Conservation (phyloP, 371 early-diverging fungal genomes). For the Mortierella sp. region DNA sequence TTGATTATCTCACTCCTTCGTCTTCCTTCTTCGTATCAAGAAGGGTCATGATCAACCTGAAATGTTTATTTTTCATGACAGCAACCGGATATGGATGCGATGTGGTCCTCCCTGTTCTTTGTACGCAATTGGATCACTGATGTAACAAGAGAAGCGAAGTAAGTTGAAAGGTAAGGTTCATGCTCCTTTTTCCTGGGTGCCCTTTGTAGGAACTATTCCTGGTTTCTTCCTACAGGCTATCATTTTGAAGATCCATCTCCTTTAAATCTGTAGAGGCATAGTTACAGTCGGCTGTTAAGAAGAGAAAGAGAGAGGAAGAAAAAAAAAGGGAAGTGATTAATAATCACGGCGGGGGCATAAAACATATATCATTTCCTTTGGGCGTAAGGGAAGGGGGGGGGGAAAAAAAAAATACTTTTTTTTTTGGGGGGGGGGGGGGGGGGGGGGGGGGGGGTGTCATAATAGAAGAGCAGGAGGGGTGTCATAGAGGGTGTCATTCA, state of each 20-base stretch:
- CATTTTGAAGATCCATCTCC: background rate
- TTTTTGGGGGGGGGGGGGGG: too few species aligned
- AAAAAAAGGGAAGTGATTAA: background rate
- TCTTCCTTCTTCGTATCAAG: background rate
- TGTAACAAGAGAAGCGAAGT: background rate
- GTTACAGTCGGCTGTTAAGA: too few species aligned
- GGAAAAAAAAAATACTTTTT: too few species aligned
- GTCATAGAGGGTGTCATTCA: too few species aligned
- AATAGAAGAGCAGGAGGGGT: too few species aligned
- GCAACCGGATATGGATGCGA: background rate
- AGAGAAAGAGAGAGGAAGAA: background rate
- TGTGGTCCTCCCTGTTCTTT: background rate
- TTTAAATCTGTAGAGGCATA: background rate
- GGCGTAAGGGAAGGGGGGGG: background rate
- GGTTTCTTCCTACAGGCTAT: background rate
- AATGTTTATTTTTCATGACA: too few species aligned
- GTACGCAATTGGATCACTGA: too few species aligned
- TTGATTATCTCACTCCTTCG: too few species aligned
- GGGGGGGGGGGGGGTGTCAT: too few species aligned
- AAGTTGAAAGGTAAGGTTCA: background rate
- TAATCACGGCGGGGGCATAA: background rate
- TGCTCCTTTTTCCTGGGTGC: background rate
- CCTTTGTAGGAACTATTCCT: background rate
- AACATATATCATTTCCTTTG: background rate
- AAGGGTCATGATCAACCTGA: background rate